Base-by-base conservation (phyloP, 2,329 filamentous ascomycete genomes). In the Trichophyton schoenleinii region DNA sequence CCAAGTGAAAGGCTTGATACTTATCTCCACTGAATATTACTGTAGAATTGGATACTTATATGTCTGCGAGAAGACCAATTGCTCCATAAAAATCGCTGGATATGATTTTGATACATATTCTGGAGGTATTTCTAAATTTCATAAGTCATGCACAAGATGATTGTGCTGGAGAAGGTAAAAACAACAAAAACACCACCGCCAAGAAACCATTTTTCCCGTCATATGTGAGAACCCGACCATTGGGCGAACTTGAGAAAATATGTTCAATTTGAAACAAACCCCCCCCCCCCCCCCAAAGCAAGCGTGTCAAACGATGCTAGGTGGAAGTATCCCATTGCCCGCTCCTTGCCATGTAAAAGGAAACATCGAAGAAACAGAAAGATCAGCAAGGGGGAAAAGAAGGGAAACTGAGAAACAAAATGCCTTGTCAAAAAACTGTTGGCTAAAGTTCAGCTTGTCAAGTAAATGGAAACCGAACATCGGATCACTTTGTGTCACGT, bases 281-380 rank as follows among this genome's bases (percentile, higher is more conserved):
- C 28, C 22, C 22, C 22, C 22, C 22, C 22, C 22, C 22, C 22
- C 22, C 11, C 28, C n/a, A n/a, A 15, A 36, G 31, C 52, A 55
- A 34, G 52, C 52, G 52, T 55, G 28, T 55, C 52, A 36, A 55
- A 55, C 52, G 52, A 55, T 55, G 52, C 31, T 36, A 52, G 15
- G 52, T 55, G 52, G 52, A 36, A 55, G 52, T 34, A 55, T 9
- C 52, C 52, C 28, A 36, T 36, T 34, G 52, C n/a, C 15, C 34
- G 25, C 52, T 36, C 52, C 52, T 55, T 28, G 52, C 28, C 52
- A n/a, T 36, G 20, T n/a, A 55, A 55, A 13, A 25, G 13, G 28
- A 55, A 20, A 13, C 34, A 38, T 38, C 9, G 11, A 55, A n/a
- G 4, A n/a, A 55, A 55, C 28, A 36, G 28, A n/a, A 55, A 55